A percentile compares a stretch with the other conserved stretches of the same genome.
Evolutionary conservation across 163 green algal genomes (phyloP).

Genomic region (Prototheca wickerhamii): DNA sequence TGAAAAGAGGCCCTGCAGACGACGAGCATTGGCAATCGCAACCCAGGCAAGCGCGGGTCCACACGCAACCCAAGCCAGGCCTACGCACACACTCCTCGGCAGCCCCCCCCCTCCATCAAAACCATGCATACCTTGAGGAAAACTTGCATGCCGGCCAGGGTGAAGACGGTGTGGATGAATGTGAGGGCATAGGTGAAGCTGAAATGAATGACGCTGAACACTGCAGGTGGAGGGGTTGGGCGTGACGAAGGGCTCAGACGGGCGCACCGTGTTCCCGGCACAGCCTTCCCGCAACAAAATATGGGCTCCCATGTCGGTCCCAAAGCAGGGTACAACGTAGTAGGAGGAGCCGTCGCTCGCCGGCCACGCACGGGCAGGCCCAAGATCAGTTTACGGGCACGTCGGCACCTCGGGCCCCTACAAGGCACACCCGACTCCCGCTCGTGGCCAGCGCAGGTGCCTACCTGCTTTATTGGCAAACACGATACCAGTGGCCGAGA

Average conservation of each 20-base stretch:
- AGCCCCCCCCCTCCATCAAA: background rate
- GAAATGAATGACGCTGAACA: conserved; percentile 45
- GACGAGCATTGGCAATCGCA: no score
- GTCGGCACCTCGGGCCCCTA: background rate
- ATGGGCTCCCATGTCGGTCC: background rate
- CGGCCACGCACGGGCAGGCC: no score
- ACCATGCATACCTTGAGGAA: conserved; percentile 23
- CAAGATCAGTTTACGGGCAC: background rate
- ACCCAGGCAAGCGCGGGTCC: no score
- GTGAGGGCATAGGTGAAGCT: conserved; percentile 50
- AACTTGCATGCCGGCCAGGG: conserved; percentile 40
- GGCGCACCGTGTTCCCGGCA: no score
- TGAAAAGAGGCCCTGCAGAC: no score
- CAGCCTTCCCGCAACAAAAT: background rate
- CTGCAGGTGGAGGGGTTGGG: conserved; percentile 13
- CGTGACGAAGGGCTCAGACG: no score
- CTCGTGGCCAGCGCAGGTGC: background rate
- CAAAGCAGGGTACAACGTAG: no score
- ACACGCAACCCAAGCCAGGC: no score
- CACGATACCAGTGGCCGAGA: conserved; percentile 37
- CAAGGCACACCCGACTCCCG: background rate
- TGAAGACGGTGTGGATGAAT: conserved; percentile 50
- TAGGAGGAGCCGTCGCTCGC: no score
- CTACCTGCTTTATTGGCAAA: conserved; percentile 53
- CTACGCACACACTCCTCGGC: background rate